Evolutionary conservation across 1,139 yeast genomes (phyloP).

Genomic region (Suhomyces terraborum): DNA sequence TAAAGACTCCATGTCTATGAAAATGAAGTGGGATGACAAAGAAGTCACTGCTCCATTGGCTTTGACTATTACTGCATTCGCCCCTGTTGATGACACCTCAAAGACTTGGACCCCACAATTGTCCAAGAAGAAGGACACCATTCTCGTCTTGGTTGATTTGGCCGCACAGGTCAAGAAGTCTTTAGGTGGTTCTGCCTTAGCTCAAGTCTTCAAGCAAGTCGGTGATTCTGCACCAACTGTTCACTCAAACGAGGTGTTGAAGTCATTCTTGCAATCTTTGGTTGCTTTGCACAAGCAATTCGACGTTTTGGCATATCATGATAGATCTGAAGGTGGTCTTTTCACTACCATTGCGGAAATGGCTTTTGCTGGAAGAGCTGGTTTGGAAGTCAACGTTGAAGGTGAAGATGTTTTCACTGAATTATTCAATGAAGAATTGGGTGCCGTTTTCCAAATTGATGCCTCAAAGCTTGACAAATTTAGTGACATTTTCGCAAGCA

Average conservation of each 20-base stretch:
- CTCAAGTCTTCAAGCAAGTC: conserved; percentile 88
- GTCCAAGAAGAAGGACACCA: conserved; percentile 51
- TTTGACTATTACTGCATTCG: conserved; percentile 89
- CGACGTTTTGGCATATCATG: conserved; percentile 88
- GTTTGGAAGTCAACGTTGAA: conserved; percentile 49
- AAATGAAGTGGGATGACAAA: conserved; percentile 94
- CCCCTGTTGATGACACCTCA: conserved; percentile 80
- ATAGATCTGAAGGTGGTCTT: conserved; percentile 96
- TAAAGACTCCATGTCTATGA: conserved; percentile 99
- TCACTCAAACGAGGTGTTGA: conserved; percentile 63
- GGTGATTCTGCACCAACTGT: conserved; percentile 87
- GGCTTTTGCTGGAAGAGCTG: conserved; percentile 96
- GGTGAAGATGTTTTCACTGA: conserved; percentile 46
- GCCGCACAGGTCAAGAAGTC: conserved; percentile 59
- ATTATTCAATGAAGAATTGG: conserved; percentile 90
- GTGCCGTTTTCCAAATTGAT: conserved; percentile 90
- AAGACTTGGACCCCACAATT: conserved; percentile 96
- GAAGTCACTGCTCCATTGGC: conserved; percentile 96
- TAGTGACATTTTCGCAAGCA: conserved; percentile 50
- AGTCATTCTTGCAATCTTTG: conserved; percentile 68
- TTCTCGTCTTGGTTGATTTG: conserved; percentile 79
- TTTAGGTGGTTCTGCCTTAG: conserved; percentile 92
- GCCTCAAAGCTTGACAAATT: conserved; percentile 56
- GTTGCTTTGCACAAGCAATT: conserved; percentile 67
- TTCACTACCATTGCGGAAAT: conserved; percentile 84